Conservation (phyloP, 345 rosid genomes). For the thale cress (Arabidopsis thaliana) region TAIR10.1 NC_003075.7:10696501-10697000, state of each 20-base stretch:
- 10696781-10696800: constrained; percentile 85
- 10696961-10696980: constrained; percentile 61
- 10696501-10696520: constrained; percentile 88
- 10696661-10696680: constrained; percentile 94
- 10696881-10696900: constrained; percentile 64
- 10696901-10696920: constrained; percentile 89
- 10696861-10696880: not conserved
- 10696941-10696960: constrained; percentile 56
- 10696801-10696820: constrained; percentile 87
- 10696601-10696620: constrained; percentile 87
- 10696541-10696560: constrained; percentile 16
- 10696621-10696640: constrained; percentile 76
- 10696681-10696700: constrained; percentile 68
- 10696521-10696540: constrained; percentile 63
- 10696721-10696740: constrained; percentile 66
- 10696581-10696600: not conserved
- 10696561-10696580: not conserved
- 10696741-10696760: constrained; percentile 74
- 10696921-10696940: constrained; percentile 79
- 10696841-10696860: constrained; percentile 7
- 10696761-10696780: constrained; percentile 89
- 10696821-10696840: constrained; percentile 7
- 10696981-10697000: constrained; percentile 86
- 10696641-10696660: constrained; percentile 68
- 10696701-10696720: constrained; percentile 60